phyloP scores from a whole-genome alignment of 371 early-diverging fungal genomes.

The Mucor irregularis region DNA sequence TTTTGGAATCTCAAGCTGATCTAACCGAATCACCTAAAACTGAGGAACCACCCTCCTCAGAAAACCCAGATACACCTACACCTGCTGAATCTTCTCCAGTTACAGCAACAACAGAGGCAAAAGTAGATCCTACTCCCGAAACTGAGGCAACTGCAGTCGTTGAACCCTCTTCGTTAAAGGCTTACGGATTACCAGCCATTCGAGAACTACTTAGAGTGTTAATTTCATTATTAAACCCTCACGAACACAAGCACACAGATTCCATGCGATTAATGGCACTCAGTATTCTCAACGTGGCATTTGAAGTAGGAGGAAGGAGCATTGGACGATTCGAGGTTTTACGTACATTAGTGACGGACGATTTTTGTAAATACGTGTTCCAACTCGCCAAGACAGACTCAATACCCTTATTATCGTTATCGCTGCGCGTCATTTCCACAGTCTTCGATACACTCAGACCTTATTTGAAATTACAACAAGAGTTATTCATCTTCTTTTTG shows the following conservation, averaged over 20 bases:
- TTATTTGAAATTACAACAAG: constrained; percentile 75
- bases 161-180: constrained; percentile 31
- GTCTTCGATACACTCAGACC: constrained; percentile 73
- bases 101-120: too few species aligned
- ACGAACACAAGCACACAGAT: constrained; percentile 90
- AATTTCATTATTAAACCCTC: constrained; percentile 87
- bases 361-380: constrained; percentile 85
- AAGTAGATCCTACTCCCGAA: too few species aligned
- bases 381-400: constrained; percentile 69
- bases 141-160: too few species aligned
- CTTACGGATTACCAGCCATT: constrained; percentile 85
- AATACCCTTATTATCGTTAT: constrained; percentile 59
- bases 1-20: background rate
- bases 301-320: constrained; percentile 84
- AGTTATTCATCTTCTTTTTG: constrained; percentile 78
- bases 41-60: background rate
- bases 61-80: background rate
- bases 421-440: constrained; percentile 69
- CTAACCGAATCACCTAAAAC: background rate
- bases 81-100: background rate
- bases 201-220: constrained; percentile 89
- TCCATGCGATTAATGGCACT: constrained; percentile 90
- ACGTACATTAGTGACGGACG: constrained; percentile 75
- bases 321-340: constrained; percentile 72
- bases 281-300: constrained; percentile 72